Evolutionary conservation across 495 filamentous ascomycete species (phyloP).

Genomic region (Penicillium antarcticum): DNA sequence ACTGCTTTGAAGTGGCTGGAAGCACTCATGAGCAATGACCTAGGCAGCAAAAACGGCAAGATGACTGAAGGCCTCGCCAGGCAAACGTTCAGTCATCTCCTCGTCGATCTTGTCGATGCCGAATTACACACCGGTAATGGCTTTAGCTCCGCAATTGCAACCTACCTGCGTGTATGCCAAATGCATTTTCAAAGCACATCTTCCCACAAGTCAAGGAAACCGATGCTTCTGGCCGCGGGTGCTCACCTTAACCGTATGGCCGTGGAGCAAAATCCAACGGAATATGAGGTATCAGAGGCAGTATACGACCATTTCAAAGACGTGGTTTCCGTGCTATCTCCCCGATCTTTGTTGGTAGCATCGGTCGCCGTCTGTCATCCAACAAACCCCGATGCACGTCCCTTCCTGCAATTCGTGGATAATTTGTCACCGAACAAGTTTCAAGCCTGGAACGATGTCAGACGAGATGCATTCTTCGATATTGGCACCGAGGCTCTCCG

Average conservation of each 20-base stretch:
- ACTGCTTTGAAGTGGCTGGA: conserved; percentile 32
- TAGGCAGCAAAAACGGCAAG: conserved; percentile 25
- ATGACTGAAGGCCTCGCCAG: conserved; percentile 20
- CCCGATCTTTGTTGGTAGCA: conserved; percentile 20
- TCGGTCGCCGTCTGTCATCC: conserved; percentile 36
- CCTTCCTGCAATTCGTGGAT: conserved; percentile 28
- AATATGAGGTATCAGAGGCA: conserved; percentile 17
- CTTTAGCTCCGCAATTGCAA: conserved; percentile 24
- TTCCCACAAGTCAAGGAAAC: conserved; percentile 9
- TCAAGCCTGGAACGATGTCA: conserved; percentile 14
- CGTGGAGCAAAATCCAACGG: conserved; percentile 13
- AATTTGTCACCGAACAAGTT: conserved; percentile 9
- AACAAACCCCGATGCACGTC: conserved; percentile 26
- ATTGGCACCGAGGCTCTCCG: conserved; percentile 35
- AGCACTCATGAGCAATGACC: conserved; percentile 27
- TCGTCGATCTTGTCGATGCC: conserved; percentile 29
- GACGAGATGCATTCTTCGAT: conserved; percentile 25
- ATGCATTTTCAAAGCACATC: conserved; percentile 13
- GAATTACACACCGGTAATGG: conserved; percentile 36
- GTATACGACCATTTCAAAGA: conserved; percentile 32
- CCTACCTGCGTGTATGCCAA: conserved; percentile 27
- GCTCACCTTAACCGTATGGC: conserved; percentile 22
- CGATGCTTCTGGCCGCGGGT: conserved; percentile 24
- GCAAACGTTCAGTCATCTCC: conserved; percentile 23
- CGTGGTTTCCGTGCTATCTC: conserved; percentile 22